Evolutionary conservation across 1,284 basidiomycete species (phyloP), one percentile per base, ranked within the genome.

Genomic region (Papiliotrema terrestris): DNA sequence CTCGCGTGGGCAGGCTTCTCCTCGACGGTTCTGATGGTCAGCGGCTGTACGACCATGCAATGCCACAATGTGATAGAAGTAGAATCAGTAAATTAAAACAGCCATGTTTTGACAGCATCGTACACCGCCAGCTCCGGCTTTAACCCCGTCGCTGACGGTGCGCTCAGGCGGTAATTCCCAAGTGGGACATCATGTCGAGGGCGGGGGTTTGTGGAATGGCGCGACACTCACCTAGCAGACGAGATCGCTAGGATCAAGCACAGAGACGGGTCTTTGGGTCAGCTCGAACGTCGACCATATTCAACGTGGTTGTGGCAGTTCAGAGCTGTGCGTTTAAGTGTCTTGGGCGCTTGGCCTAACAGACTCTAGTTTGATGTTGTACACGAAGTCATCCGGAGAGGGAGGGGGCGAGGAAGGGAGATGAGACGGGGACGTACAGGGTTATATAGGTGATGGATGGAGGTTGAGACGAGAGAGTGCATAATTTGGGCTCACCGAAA

Each of bases 301-400:
- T 4, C 36, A 11, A 11, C 17, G 47, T 35, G 29, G 22, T 43
- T 39, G 44, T 8, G 47, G 43, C 49, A 35, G 54, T 55, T 75
- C 73, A 75, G 73, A 75, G 57, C 52, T 68, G 73, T 74, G 73
- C 72, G 63, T 73, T 70, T 73, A 71, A 62, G 73, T 69, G 69
- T 75, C 73, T 72, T 73, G 57, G 73, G 71, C 72, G 56, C 64
- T 74, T 74, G 62, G 71, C 71, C 73, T 75, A 71, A 75, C 72
- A 74, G 73, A 75, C 73, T 75, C 73, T 75, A 75, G 73, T 75
- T 75, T 75, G 73, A 75, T 70, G 61, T 65, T 65, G 66, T 67
- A 74, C 73, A 75, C 73, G 62, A 61, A 63, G 68, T 75, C 73
- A 75, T 75, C 73, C 63, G 52, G 57, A 56, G 25, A 60, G 51